Percentiles rank a stretch among this genome's conserved stretches.
Evolutionary conservation across 345 rosid species (phyloP).

Genomic region (Ceriops tagal): DNA sequence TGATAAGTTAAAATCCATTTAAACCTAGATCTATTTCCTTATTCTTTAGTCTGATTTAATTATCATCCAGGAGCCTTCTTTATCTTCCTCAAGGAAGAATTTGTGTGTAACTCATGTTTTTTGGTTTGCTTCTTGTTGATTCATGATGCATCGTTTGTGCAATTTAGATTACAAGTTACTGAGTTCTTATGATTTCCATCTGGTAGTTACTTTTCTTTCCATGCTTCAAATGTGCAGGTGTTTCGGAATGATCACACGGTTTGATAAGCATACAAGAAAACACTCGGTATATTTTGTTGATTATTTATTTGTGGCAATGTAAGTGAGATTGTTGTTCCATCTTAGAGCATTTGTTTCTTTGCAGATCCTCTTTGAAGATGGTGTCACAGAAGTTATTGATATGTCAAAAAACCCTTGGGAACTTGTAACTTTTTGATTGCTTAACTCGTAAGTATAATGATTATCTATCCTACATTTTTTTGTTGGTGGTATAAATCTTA

Average conservation of each 20-base stretch:
- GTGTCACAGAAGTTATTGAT: conserved; percentile 50
- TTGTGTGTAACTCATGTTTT: not conserved
- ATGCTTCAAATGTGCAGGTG: conserved; percentile 38
- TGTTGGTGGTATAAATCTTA: not conserved
- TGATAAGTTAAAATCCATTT: not conserved
- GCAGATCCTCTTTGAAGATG: conserved; percentile 83
- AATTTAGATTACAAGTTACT: not conserved
- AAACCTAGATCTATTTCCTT: not conserved
- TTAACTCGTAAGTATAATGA: conserved; percentile 11
- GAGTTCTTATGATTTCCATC: not conserved
- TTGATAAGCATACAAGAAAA: conserved; percentile 53
- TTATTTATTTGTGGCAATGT: conserved; percentile 5
- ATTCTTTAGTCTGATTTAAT: not conserved
- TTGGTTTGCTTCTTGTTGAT: not conserved
- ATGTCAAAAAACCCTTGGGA: conserved; percentile 74
- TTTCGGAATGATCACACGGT: conserved; percentile 64
- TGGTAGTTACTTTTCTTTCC: not conserved
- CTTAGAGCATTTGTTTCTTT: conserved; percentile 4
- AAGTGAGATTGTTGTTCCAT: conserved; percentile 6
- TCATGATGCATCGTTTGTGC: not conserved
- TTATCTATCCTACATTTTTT: not conserved
- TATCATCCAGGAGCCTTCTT: not conserved
- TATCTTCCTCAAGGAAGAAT: not conserved
- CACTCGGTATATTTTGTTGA: conserved; percentile 50
- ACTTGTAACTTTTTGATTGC: conserved; percentile 32